Percentiles rank a stretch among this genome's conserved stretches.
Conservation (phyloP, 192 early-diverging fungal species). For the Podochytrium sp. region DNA sequence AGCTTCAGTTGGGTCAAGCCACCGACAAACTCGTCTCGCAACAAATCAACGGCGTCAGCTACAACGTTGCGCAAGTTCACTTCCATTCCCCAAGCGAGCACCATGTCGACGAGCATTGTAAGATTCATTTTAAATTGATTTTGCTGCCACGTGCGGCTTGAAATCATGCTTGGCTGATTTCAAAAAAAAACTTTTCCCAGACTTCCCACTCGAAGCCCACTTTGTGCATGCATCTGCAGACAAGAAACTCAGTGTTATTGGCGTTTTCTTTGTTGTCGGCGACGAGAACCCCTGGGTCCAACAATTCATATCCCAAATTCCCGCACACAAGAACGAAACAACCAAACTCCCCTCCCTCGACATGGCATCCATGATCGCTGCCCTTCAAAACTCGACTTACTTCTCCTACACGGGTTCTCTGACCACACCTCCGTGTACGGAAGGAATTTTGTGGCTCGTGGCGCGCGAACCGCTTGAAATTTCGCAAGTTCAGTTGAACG, state of each 20-base stretch:
- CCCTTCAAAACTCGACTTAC: neutral
- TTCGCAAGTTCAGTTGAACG: neutral
- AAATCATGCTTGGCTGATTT: too few species aligned
- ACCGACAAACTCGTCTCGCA: neutral
- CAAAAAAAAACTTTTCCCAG: neutral
- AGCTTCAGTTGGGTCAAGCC: neutral
- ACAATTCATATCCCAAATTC: neutral
- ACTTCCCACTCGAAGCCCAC: constrained; percentile 45
- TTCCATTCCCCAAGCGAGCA: constrained; percentile 70
- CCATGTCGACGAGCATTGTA: constrained; percentile 37
- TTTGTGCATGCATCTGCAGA: constrained; percentile 53
- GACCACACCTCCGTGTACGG: constrained; percentile 65
- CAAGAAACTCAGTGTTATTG: constrained; percentile 51
- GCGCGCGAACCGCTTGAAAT: neutral
- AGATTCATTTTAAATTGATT: neutral
- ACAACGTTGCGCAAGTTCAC: constrained; percentile 58
- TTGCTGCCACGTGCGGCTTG: too few species aligned
- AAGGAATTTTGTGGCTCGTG: constrained; percentile 56
- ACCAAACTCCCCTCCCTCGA: neutral
- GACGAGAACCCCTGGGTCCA: constrained; percentile 3
- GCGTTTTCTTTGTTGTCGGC: constrained; percentile 48
- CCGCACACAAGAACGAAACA: neutral
- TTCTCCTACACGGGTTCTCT: neutral
- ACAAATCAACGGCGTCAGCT: constrained; percentile 36
- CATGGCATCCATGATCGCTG: neutral